Base-by-base conservation (phyloP, 1,139 yeast species). In the Petasospora fabianii region DNA sequence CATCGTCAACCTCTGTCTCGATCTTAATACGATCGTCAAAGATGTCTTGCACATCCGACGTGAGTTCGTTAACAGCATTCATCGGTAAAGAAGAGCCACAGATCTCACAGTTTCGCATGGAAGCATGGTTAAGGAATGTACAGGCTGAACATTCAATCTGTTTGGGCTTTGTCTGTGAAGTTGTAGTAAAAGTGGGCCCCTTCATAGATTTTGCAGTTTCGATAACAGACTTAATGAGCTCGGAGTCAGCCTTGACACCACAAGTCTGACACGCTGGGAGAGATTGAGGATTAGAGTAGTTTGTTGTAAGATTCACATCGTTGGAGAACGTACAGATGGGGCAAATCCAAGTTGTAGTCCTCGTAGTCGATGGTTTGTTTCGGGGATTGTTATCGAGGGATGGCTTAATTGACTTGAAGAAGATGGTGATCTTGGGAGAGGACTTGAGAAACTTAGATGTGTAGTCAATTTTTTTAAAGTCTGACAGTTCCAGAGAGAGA, bases 41-140 rank as follows among this genome's bases (percentile, higher is more conserved):
- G 11, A 50, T 40, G 27, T 42, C 47, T 21, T 38, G 41, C 21
- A 44, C 37, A 14, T 36, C 41, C 6, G 39, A 24, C 12, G 46
- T 41, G 38, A 48, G 41, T 27, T 46, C 31, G 59, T 60, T 37
- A 50, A 51, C 16, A 12, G 59, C 52, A 5, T 60, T 54, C 4
- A 64, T 54, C 3, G 66, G 60, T 21, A 85, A 64, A 33, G 73
- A 70, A 0, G 82, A 68, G 0, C 96, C 96, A 64, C 97, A 92
- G 58, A 92, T 73, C 59, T 92, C 98, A 59, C 98, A 92, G 47
- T 68, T 71, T 34, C 71, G 65, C 68, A 92, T 65, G 4, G 85
- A 76, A 0, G 90, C 84, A 59, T 90, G 96, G 57, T 92, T 92
- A 13, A 77, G 66, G 54, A 90, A 92, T 0, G 97, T 92, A 54